A percentile compares a stretch with the other conserved stretches of the same genome.
phyloP scores from a whole-genome alignment of 106 monocot species.

The Agapanthus africanus region DNA sequence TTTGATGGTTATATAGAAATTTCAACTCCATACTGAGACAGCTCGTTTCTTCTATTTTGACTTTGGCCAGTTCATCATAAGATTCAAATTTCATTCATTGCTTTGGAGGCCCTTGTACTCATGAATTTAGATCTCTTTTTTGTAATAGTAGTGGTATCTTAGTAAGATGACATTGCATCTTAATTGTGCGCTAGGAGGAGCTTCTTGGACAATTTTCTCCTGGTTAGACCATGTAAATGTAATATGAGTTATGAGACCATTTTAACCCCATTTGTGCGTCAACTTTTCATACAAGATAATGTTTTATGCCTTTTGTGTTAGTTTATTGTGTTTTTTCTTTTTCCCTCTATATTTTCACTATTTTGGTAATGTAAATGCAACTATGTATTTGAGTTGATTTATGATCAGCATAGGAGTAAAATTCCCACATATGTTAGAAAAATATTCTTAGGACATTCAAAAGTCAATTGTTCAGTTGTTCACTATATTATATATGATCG shows the following conservation, averaged over 20 bases:
- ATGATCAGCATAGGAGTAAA: no score
- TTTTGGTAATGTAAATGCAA: not conserved
- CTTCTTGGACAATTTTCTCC: constrained; percentile 1
- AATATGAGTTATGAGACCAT: no score
- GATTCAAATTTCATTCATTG: not conserved
- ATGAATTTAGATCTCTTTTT: not conserved
- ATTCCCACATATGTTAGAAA: no score
- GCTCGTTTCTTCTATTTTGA: not conserved
- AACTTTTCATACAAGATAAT: not conserved
- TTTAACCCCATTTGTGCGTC: not conserved
- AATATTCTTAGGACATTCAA: no score
- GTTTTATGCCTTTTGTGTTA: not conserved
- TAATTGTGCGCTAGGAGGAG: not conserved
- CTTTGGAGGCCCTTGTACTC: not conserved
- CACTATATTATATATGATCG: no score
- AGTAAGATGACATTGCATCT: not conserved
- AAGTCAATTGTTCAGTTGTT: no score
- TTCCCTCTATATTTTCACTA: no score
- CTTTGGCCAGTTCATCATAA: not conserved
- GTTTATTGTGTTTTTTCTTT: not conserved
- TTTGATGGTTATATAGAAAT: not conserved
- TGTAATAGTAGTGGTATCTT: not conserved
- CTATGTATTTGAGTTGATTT: no score
- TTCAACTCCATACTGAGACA: not conserved
- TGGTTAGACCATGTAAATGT: not conserved